Percentiles rank a stretch among this genome's conserved stretches.
Conservation (phyloP, 768 basidiomycete species). For the Hemileccinum rubropunctum region DNA sequence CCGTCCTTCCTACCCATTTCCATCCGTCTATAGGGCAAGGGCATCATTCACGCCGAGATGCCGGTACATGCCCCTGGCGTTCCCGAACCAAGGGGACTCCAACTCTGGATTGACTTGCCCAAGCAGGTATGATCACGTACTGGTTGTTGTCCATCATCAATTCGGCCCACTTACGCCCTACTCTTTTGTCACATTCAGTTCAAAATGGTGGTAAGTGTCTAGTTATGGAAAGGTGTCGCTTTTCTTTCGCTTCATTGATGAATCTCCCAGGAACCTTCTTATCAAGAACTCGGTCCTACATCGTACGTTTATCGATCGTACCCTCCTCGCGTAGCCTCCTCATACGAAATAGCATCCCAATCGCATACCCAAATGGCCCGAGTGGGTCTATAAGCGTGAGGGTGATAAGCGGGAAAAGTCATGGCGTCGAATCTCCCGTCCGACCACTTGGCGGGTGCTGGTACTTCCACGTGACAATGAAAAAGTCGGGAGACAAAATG, state of each 20-base stretch:
- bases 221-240: neutral
- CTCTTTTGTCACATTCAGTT: constrained; percentile 41
- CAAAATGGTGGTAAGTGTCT: constrained; percentile 66
- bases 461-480: constrained; percentile 81
- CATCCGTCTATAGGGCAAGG: constrained; percentile 43
- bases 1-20: neutral
- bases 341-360: constrained; percentile 54
- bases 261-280: constrained; percentile 59
- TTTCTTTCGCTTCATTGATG: neutral
- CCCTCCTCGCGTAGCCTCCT: neutral
- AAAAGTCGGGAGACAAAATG: constrained; percentile 52
- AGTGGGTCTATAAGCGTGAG: constrained; percentile 70
- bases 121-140: constrained; percentile 46
- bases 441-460: constrained; percentile 90
- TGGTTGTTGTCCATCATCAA: too few relatives aligned
- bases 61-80: constrained; percentile 67
- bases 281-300: constrained; percentile 74
- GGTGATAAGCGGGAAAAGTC: constrained; percentile 87
- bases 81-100: constrained; percentile 79
- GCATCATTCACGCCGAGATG: constrained; percentile 88
- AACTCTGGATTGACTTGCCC: constrained; percentile 85
- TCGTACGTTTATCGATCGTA: constrained; percentile 41
- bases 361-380: constrained; percentile 66
- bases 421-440: constrained; percentile 86
- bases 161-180: constrained; percentile 9